Conservation (phyloP, 805 yeast genomes). For the Starmerella stellata region DNA sequence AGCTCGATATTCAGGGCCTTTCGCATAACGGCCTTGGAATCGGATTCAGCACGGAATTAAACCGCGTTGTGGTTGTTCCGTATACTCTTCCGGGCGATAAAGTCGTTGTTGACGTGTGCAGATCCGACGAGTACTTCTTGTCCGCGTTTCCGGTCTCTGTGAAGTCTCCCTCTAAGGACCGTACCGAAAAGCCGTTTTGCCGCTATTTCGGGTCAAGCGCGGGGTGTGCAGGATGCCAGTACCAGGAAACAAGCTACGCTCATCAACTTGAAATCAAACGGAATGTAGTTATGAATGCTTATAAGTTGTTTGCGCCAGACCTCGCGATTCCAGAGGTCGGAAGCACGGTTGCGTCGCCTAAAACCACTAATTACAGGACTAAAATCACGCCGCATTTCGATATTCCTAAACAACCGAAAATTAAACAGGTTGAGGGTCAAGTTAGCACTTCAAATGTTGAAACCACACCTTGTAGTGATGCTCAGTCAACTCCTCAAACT, state of each 20-base stretch:
- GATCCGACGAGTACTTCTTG: constrained; percentile 54
- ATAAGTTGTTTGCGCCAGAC: constrained; percentile 43
- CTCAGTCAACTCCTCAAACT: no score
- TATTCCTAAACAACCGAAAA: constrained; percentile 43
- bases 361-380: constrained; percentile 62
- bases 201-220: constrained; percentile 82
- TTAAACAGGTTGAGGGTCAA: no score
- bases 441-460: no score
- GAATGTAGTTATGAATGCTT: constrained; percentile 65
- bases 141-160: constrained; percentile 57
- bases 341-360: constrained; percentile 58
- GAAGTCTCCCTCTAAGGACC: constrained; percentile 27
- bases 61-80: constrained; percentile 67
- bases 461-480: no score
- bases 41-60: constrained; percentile 35
- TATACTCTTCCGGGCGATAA: constrained; percentile 77
- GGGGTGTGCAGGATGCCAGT: constrained; percentile 95
- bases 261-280: constrained; percentile 58
- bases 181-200: constrained; percentile 52
- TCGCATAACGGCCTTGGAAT: constrained; percentile 81
- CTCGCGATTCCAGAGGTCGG: constrained; percentile 40
- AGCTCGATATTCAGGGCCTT: constrained; percentile 38
- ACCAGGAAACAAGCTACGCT: constrained; percentile 56
- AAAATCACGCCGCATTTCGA: constrained; percentile 93
- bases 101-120: constrained; percentile 51